A percentile compares a stretch with the other conserved stretches of the same genome.
These are phyloP conservation scores for Oryza meridionalis DNA, from an alignment of 176 grass and related monocot species.

Conservation along the genomic window DNA sequence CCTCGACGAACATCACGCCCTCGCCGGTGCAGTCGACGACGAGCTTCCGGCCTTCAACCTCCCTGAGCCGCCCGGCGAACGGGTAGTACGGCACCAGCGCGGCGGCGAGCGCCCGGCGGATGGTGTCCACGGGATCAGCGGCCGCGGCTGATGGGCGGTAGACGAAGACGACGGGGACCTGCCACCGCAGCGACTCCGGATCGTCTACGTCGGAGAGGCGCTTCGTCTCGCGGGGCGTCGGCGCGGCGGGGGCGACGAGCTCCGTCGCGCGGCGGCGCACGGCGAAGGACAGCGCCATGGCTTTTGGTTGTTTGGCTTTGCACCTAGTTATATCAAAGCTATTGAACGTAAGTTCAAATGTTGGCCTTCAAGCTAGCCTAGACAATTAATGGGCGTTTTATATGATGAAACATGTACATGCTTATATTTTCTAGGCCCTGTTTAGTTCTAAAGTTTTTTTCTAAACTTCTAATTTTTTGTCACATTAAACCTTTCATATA, in stretches of 20 bases:
- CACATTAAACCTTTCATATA: too few species aligned
- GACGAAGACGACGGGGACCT: not conserved
- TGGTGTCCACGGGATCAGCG: not conserved
- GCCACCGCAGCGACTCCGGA: not conserved
- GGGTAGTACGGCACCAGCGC: not conserved
- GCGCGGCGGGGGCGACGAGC: not conserved
- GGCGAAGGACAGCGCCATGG: not conserved
- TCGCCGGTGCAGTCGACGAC: not conserved
- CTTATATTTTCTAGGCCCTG: too few species aligned
- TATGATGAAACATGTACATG: too few species aligned
- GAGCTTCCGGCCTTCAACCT: not conserved
- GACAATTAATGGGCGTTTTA: too few species aligned
- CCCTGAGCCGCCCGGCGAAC: not conserved
- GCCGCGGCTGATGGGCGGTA: not conserved
- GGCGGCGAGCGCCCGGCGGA: not conserved
- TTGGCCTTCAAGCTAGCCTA: too few species aligned
- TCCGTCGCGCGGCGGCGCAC: not conserved
- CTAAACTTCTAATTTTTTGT: rapidly evolving
- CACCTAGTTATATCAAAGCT: too few species aligned
- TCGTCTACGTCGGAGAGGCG: not conserved
- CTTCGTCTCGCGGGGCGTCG: not conserved
- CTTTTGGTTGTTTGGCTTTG: too few species aligned
- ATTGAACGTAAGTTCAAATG: too few species aligned
- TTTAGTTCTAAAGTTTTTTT: too few species aligned
- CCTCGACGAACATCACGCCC: not conserved